Conservation (phyloP, 1,139 yeast genomes). For the Taiozyma sp. region DNA sequence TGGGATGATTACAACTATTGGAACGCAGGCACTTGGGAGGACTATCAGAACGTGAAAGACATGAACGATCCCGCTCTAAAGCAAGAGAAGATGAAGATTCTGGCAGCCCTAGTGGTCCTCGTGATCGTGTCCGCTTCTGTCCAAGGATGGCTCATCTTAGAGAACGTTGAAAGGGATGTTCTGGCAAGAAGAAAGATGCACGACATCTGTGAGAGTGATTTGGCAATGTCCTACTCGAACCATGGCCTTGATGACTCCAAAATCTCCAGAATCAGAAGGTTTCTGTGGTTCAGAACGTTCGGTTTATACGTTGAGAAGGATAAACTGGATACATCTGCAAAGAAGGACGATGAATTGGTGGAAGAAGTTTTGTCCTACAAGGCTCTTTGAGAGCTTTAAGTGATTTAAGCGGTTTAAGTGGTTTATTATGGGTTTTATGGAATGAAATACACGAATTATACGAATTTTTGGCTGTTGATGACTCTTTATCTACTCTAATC, state of each 20-base stretch:
- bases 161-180: constrained; percentile 26
- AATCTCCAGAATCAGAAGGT: constrained; percentile 47
- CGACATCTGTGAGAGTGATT: constrained; percentile 41
- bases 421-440: background rate
- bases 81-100: constrained; percentile 23
- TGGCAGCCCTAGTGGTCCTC: constrained; percentile 22
- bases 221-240: constrained; percentile 44
- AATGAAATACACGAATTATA: background rate
- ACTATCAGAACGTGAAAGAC: constrained; percentile 31
- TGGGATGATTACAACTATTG: constrained; percentile 44
- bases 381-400: background rate
- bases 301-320: constrained; percentile 27
- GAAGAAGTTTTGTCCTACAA: constrained; percentile 15
- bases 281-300: constrained; percentile 54
- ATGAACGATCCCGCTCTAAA: constrained; percentile 15
- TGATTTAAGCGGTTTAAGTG: background rate
- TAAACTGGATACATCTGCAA: constrained; percentile 29
- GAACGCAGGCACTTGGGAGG: constrained; percentile 75
- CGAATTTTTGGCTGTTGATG: background rate
- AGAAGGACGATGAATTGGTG: constrained; percentile 25
- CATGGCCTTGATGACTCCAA: constrained; percentile 48
- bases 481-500: too few relatives aligned
- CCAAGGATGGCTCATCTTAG: constrained; percentile 35
- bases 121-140: constrained; percentile 25
- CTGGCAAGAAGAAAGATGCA: constrained; percentile 30